These are phyloP conservation scores for Malassezia nana DNA, from an alignment of 1,284 basidiomycete genomes.

Conservation along the genomic window DNA sequence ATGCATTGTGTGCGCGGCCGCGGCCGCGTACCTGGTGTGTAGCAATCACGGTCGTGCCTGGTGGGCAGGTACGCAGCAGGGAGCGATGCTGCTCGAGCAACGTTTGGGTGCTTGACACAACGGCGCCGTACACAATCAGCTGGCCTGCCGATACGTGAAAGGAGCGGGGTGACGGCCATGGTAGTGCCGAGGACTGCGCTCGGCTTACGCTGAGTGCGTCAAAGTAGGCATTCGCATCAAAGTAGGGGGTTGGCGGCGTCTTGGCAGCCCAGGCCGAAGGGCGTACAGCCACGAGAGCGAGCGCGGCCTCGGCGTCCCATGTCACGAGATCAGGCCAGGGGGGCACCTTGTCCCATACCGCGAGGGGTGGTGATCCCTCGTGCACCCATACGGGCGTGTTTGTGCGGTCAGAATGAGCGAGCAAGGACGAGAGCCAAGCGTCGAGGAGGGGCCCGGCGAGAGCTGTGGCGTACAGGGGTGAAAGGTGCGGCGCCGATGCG, in stretches of 20 bases:
- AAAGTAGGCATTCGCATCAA: conserved; percentile 3
- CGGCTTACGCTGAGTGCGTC: not conserved
- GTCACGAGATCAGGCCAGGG: not conserved
- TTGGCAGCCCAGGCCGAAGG: not conserved
- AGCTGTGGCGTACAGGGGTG: not conserved
- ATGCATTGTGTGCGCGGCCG: conserved; percentile 77
- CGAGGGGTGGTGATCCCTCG: not conserved
- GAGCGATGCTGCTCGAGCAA: conserved; percentile 79
- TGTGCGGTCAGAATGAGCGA: not conserved
- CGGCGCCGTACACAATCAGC: conserved; percentile 61
- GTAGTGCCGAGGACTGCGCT: not conserved
- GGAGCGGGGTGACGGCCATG: conserved; percentile 6
- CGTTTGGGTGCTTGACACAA: conserved; percentile 87
- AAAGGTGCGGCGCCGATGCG: not conserved
- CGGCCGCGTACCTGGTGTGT: conserved; percentile 78
- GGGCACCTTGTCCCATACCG: not conserved
- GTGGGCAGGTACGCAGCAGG: conserved; percentile 62
- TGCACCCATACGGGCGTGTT: not conserved
- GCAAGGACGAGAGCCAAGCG: not conserved
- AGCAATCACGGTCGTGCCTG: conserved; percentile 70
- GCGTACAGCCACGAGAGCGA: not conserved
- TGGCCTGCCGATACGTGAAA: not conserved
- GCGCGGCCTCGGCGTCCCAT: not conserved
- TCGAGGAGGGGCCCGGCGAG: not conserved
- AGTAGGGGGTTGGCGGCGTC: not conserved